These are phyloP conservation scores for Saccharomyces hybrid DNA, from an alignment of 1,139 yeast species.

Conservation along the genomic window DNA sequence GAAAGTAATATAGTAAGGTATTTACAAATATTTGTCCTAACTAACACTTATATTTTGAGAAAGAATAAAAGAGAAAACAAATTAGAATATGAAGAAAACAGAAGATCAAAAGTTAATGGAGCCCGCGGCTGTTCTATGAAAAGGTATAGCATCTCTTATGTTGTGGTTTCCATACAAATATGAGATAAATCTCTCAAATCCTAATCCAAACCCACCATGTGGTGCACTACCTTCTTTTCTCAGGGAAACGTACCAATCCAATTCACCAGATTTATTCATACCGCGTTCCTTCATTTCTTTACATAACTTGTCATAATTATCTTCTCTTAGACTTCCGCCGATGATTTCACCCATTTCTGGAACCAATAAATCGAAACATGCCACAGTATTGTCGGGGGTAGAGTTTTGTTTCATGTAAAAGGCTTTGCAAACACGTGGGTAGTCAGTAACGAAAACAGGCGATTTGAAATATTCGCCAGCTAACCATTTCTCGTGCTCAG, in stretches of 20 bases:
- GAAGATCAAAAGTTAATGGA: conserved; percentile 7
- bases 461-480: conserved; percentile 60
- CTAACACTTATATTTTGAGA: neutral
- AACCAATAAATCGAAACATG: conserved; percentile 78
- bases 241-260: conserved; percentile 74
- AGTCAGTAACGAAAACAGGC: conserved; percentile 87
- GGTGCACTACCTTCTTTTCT: conserved; percentile 77
- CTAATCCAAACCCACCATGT: conserved; percentile 97
- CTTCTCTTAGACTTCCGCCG: conserved; percentile 92
- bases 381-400: conserved; percentile 51
- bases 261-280: conserved; percentile 47
- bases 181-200: conserved; percentile 76
- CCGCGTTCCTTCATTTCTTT: conserved; percentile 43
- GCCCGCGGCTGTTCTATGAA: conserved; percentile 46
- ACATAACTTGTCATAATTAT: conserved; percentile 43
- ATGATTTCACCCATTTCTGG: conserved; percentile 95
- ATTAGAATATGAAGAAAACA: neutral
- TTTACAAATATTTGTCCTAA: neutral
- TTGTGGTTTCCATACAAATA: conserved; percentile 62
- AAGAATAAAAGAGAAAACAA: neutral
- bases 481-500: conserved; percentile 88
- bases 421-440: conserved; percentile 73
- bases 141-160: conserved; percentile 78
- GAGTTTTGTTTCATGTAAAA: conserved; percentile 69
- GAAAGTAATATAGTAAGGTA: neutral